phyloP scores from a whole-genome alignment of 805 yeast genomes.

The Zygosaccharomyces pseudorouxii region DNA sequence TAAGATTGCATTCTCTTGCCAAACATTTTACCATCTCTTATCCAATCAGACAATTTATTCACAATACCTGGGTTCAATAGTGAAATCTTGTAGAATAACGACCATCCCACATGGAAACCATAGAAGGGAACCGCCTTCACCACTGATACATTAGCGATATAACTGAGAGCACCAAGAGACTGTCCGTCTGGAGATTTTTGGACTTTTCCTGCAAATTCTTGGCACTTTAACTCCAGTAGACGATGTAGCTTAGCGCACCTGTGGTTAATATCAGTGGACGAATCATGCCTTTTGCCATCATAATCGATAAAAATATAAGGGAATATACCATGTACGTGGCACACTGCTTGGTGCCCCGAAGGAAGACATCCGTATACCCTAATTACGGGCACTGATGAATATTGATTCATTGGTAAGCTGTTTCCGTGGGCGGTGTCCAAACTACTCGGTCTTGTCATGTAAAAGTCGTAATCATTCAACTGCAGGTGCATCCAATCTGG shows the following conservation, averaged over 20 bases:
- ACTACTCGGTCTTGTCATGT: conserved; percentile 50
- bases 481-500: conserved; percentile 42
- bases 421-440: conserved; percentile 45
- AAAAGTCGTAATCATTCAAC: conserved; percentile 61
- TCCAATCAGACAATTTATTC: conserved; percentile 49
- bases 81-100: conserved; percentile 63
- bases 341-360: conserved; percentile 52
- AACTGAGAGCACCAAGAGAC: conserved; percentile 31
- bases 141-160: conserved; percentile 54
- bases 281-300: conserved; percentile 37
- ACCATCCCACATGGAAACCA: conserved; percentile 69
- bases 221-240: conserved; percentile 43
- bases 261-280: conserved; percentile 24
- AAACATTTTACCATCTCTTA: conserved; percentile 42
- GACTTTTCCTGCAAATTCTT: conserved; percentile 35
- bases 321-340: conserved; percentile 78
- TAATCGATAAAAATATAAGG: conserved; percentile 77
- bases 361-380: conserved; percentile 70
- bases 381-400: conserved; percentile 62
- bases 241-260: conserved; percentile 40
- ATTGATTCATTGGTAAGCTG: conserved; percentile 32
- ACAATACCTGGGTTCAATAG: conserved; percentile 58
- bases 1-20: conserved; percentile 45
- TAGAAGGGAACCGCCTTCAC: conserved; percentile 80
- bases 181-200: conserved; percentile 3